phyloP scores from a whole-genome alignment of 148 eudicot species.

The Talinum fruticosum region DNA sequence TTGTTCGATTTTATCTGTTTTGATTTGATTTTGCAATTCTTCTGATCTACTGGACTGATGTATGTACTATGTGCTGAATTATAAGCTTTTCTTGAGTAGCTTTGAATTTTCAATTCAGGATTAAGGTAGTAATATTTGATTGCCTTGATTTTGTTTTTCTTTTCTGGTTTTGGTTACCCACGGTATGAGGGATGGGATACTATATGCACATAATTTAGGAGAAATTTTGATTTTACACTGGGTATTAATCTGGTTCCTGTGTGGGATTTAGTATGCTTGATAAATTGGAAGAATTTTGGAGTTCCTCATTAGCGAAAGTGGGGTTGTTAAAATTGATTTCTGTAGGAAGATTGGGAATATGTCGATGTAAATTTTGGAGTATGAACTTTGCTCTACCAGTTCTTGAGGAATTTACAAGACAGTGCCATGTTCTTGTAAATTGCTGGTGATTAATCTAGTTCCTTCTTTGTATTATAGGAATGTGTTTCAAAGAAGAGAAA shows the following conservation, averaged over 20 bases:
- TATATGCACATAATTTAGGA: neutral
- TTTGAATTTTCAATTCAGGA: neutral
- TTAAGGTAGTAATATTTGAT: neutral
- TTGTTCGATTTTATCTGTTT: neutral
- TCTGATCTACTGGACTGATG: constrained; percentile 2
- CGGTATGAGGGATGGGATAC: neutral
- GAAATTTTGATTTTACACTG: neutral
- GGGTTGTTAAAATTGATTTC: neutral
- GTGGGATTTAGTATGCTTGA: neutral
- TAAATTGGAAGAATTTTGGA: neutral
- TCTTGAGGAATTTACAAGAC: constrained; percentile 2
- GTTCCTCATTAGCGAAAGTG: too few relatives aligned
- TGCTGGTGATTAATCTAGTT: neutral
- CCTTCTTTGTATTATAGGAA: constrained; percentile 28
- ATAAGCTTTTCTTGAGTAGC: neutral
- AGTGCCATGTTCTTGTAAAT: neutral
- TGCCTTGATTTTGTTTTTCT: neutral
- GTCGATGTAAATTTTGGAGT: neutral
- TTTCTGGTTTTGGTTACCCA: neutral
- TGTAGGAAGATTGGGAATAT: neutral
- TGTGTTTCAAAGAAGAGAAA: constrained; percentile 50
- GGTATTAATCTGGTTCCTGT: neutral
- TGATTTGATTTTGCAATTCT: neutral
- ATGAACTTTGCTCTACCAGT: neutral
- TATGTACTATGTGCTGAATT: neutral